Evolutionary conservation across 495 filamentous ascomycete species (phyloP), one percentile per base, ranked within the genome.

Genomic region (Aspergillus leporis): DNA sequence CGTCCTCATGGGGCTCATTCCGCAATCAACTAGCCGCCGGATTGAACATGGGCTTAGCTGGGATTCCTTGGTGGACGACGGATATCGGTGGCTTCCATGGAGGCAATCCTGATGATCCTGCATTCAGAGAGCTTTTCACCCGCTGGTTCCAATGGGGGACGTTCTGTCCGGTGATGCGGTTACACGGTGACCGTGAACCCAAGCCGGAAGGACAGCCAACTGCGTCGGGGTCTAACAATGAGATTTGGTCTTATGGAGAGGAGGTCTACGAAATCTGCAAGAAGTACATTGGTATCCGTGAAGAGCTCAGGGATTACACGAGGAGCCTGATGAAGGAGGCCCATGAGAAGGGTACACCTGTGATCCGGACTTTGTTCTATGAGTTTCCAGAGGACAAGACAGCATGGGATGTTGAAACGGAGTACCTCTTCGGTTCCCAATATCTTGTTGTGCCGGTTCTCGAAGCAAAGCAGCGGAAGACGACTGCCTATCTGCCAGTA

Each of bases 131-230:
- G 57, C 68, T 86, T 14, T 82, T 86, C 62, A 77, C 79, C 5
- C 73, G 83, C 2, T 86, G 83, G 83, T 86, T 85, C 65, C 83
- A 85, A 59, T 85, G 81, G 81, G 83, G 81, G 2, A 66, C 81
- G 0, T 86, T 84, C 66, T 85, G 81, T 57, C 82, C 83, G 30
- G 83, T 85, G 6, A 83, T 86, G 75, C 72, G 83, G 10, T 67
- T 85, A 19, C 83, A 86, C 59, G 83, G 83, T 19, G 81, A 84
- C 65, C 77, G 83, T n/a, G 78, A 83, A 57, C 83, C 82, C 9
- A 72, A 77, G 60, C 74, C 71, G 18, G 71, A 64, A n/a, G 66
- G 65, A 16, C 64, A 70, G 38, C 70, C 71, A 8, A 74, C 71
- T 12, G 66, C 75, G 13, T 66, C 67, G 14, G 82, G 80, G 2